phyloP scores from a whole-genome alignment of 768 basidiomycete species.

The Gymnopilus junonius region DNA sequence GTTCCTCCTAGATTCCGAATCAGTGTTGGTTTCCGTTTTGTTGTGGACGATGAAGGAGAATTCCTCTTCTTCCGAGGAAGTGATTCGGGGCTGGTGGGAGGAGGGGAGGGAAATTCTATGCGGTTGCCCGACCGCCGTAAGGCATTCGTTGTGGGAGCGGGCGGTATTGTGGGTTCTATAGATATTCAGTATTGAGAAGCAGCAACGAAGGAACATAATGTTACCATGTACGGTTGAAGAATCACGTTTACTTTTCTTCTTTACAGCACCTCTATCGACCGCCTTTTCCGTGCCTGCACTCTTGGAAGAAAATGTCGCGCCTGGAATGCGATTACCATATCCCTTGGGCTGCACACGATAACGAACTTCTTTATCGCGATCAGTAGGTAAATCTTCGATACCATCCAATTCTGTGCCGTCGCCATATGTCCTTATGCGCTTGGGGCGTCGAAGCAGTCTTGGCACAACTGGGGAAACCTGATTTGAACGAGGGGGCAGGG shows the following conservation, averaged over 20 bases:
- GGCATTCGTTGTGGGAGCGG: conserved; percentile 51
- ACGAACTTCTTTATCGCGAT: conserved; percentile 78
- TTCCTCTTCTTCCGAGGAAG: conserved; percentile 60
- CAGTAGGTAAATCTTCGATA: conserved; percentile 86
- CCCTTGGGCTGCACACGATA: conserved; percentile 80
- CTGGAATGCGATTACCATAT: conserved; percentile 64
- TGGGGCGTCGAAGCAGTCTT: conserved; percentile 76
- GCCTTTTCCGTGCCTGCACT: conserved; percentile 31
- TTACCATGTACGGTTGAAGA: conserved; percentile 48
- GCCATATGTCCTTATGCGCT: conserved; percentile 76
- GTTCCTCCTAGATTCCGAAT: conserved; percentile 82
- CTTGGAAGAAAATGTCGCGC: conserved; percentile 50
- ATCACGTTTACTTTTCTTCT: conserved; percentile 59
- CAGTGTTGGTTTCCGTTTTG: conserved; percentile 80
- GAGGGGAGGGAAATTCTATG: conserved; percentile 54
- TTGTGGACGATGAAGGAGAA: conserved; percentile 44
- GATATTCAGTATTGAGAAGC: conserved; percentile 5
- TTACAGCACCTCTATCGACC: conserved; percentile 57
- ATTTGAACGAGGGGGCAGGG: conserved; percentile 25
- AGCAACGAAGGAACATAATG: conserved; percentile 19
- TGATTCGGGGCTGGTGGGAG: conserved; percentile 32
- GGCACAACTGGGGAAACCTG: conserved; percentile 48
- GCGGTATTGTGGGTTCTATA: conserved; percentile 30
- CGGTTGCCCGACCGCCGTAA: conserved; percentile 60
- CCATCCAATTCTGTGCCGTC: conserved; percentile 91